Percentiles rank a stretch among this genome's conserved stretches.
Conservation (phyloP, 305 asterid genomes). For the Solanum hybrid region DNA sequence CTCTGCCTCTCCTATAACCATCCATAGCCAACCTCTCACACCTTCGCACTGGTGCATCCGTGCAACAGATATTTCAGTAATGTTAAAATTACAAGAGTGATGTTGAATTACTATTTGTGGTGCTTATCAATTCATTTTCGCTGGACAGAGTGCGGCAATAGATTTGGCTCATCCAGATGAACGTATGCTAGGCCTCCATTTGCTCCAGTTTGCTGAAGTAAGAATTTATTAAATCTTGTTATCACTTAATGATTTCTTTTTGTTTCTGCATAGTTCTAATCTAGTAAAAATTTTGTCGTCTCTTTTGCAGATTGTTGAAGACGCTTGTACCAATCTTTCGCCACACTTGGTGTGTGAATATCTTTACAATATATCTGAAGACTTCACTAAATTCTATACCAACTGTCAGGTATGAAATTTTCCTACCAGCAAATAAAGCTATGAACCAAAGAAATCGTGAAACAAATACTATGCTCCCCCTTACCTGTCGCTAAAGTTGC, state of each 20-base stretch:
- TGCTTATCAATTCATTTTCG: background rate
- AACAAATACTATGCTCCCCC: background rate
- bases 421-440: background rate
- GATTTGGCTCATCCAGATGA: constrained; percentile 75
- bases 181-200: constrained; percentile 62
- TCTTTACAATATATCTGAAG: constrained; percentile 75
- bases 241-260: background rate
- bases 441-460: background rate
- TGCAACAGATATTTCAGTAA: background rate
- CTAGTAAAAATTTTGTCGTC: background rate
- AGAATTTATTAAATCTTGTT: background rate
- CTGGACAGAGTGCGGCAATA: constrained; percentile 46
- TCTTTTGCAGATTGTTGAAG: constrained; percentile 60
- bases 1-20: background rate
- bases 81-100: background rate
- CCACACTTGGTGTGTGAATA: constrained; percentile 80
- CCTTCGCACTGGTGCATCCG: background rate
- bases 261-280: background rate
- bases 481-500: background rate
- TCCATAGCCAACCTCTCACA: background rate
- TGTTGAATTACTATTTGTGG: background rate
- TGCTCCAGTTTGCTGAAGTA: constrained; percentile 86
- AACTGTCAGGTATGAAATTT: constrained; percentile 65
- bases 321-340: constrained; percentile 55
- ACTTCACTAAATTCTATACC: constrained; percentile 73